Percentiles rank a stretch among this genome's conserved stretches.
phyloP scores from a whole-genome alignment of 805 yeast genomes.

The Vanderwaltozyma tropicalis region DNA sequence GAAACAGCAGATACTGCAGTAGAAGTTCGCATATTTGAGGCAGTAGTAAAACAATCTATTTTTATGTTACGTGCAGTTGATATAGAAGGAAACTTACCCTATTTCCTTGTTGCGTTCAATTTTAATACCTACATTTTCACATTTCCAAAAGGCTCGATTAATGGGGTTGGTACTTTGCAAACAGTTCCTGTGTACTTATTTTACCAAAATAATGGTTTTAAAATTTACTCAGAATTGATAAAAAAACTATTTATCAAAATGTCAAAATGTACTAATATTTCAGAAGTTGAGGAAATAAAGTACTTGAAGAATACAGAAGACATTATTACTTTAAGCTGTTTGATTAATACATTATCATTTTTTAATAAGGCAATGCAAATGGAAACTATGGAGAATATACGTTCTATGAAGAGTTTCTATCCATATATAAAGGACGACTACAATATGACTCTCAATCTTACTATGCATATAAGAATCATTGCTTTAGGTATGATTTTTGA shows the following conservation, averaged over 20 bases:
- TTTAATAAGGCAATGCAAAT: slow-evolving; percentile 37
- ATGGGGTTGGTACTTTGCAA: slow-evolving; percentile 24
- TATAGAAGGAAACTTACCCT: slow-evolving; percentile 19
- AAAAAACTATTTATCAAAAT: slow-evolving; percentile 15
- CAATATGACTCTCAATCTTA: slow-evolving; percentile 15
- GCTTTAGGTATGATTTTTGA: slow-evolving; percentile 16
- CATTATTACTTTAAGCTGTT: slow-evolving; percentile 30
- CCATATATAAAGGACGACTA: slow-evolving; percentile 15
- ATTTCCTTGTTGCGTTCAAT: slow-evolving; percentile 30
- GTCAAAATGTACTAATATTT: slow-evolving; percentile 17
- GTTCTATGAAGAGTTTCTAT: slow-evolving; percentile 16
- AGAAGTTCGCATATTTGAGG: slow-evolving; percentile 34
- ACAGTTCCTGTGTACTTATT: slow-evolving; percentile 37
- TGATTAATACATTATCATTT: slow-evolving; percentile 35
- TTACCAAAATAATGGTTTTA: slow-evolving; percentile 42
- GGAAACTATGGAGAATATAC: slow-evolving; percentile 25
- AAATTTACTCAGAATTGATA: slow-evolving; percentile 14
- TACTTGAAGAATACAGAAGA: slow-evolving; percentile 30
- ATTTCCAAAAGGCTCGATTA: slow-evolving; percentile 23
- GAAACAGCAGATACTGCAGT: slow-evolving; percentile 29
- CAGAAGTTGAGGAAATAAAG: slow-evolving; percentile 29
- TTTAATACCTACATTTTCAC: slow-evolving; percentile 29
- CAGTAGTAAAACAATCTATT: slow-evolving; percentile 21
- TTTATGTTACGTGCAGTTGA: slow-evolving; percentile 19
- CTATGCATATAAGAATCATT: slow-evolving; percentile 15